Percentiles rank a stretch among this genome's conserved stretches.
These are phyloP conservation scores for Didymosphaeria variabile DNA, from an alignment of 2,329 filamentous ascomycete genomes.

Conservation along the genomic window DNA sequence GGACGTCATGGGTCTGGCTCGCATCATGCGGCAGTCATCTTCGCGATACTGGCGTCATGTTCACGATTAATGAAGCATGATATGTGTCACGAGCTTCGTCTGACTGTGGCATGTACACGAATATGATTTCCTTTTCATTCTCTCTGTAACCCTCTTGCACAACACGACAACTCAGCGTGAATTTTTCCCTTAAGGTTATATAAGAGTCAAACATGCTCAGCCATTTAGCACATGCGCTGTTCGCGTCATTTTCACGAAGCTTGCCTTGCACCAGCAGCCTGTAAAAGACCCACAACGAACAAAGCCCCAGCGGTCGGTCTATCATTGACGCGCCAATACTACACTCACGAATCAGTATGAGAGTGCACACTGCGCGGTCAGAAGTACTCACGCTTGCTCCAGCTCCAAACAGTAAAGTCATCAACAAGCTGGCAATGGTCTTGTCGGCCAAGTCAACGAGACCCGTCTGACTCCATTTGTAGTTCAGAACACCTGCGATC, in stretches of 20 bases:
- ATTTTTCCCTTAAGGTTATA: too few species aligned
- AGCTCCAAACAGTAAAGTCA: slow-evolving; percentile 35
- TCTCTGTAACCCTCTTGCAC: neutral
- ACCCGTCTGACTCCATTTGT: slow-evolving; percentile 45
- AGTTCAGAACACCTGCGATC: slow-evolving; percentile 47
- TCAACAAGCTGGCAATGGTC: slow-evolving; percentile 39
- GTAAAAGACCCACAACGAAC: slow-evolving; percentile 22
- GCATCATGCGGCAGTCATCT: neutral
- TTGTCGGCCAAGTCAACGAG: slow-evolving; percentile 45
- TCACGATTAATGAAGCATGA: neutral
- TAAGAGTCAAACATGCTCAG: too few species aligned
- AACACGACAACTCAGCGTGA: neutral
- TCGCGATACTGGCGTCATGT: neutral
- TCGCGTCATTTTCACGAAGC: slow-evolving; percentile 14
- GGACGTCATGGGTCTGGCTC: neutral
- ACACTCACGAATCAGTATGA: neutral
- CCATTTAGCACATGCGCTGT: neutral
- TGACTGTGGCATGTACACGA: neutral
- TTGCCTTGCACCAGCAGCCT: slow-evolving; percentile 23
- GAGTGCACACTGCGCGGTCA: too few species aligned
- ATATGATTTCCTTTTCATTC: neutral
- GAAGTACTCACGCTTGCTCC: slow-evolving; percentile 22
- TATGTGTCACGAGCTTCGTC: neutral
- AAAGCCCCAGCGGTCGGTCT: slow-evolving; percentile 21
- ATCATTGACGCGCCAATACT: slow-evolving; percentile 27